Conservation (phyloP, 768 basidiomycete genomes). For the Auriscalpium vulgare region DNA sequence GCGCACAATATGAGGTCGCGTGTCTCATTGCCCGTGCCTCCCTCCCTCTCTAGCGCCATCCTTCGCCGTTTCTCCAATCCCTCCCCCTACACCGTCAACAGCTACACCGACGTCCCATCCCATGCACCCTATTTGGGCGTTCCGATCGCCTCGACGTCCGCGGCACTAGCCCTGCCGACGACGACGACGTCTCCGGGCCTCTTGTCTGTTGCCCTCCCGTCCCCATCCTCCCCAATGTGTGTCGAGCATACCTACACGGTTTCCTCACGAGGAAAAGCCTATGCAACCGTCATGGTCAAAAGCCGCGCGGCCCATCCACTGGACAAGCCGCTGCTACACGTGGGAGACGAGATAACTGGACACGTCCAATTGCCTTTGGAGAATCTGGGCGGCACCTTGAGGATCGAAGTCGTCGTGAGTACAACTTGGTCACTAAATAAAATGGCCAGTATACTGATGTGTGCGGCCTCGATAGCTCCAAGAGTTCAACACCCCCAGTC, state of each 20-base stretch:
- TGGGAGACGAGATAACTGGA: constrained; percentile 8
- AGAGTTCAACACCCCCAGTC: neutral
- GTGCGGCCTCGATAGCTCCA: constrained; percentile 1
- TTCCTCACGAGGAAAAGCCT: constrained; percentile 5
- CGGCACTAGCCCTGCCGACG: too few species aligned
- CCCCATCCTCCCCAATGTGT: neutral
- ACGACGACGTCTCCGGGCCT: neutral
- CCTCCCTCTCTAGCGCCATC: neutral
- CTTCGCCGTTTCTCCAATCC: constrained; percentile 1
- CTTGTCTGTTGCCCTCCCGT: neutral
- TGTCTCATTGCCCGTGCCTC: neutral
- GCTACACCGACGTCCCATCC: neutral
- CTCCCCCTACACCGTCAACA: neutral
- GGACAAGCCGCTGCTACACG: neutral
- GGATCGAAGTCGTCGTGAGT: constrained; percentile 10
- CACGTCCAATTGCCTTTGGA: neutral
- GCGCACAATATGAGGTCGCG: neutral
- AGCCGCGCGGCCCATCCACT: neutral
- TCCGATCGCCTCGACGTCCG: too few species aligned
- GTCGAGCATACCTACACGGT: neutral
- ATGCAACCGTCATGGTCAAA: neutral
- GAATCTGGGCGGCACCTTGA: neutral
- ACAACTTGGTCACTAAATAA: too few species aligned
- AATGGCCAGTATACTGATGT: neutral
- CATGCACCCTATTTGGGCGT: too few species aligned